phyloP scores from a whole-genome alignment of 2,329 filamentous ascomycete species.

The Ophiocordyceps sinensis region DNA sequence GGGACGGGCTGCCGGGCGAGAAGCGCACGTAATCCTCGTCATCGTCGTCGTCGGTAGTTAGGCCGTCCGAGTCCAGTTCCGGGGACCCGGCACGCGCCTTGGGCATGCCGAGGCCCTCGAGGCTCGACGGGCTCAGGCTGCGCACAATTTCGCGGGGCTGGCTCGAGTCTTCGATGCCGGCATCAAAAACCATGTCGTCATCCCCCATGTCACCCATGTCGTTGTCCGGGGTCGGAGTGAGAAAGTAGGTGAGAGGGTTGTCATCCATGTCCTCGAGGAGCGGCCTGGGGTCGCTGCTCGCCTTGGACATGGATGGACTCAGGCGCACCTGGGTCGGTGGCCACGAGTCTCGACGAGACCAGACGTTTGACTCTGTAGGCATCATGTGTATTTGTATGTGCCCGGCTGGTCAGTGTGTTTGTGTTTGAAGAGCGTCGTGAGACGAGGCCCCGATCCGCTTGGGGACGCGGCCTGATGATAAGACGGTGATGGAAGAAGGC shows the following conservation, averaged over 20 bases:
- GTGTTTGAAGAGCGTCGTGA: not conserved
- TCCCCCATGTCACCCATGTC: constrained; percentile 23
- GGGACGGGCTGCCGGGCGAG: constrained; percentile 20
- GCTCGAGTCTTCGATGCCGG: constrained; percentile 38
- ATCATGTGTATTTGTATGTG: constrained; percentile 11
- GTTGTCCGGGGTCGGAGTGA: constrained; percentile 31
- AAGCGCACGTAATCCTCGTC: constrained; percentile 37
- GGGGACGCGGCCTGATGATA: too few relatives aligned
- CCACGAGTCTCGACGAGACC: constrained; percentile 32
- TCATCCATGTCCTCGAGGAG: constrained; percentile 35
- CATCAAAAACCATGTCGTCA: constrained; percentile 38
- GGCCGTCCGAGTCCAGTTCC: constrained; percentile 24
- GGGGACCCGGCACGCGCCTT: constrained; percentile 19
- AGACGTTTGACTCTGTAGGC: constrained; percentile 17
- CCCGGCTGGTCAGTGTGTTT: not conserved
- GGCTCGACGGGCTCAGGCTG: constrained; percentile 41
- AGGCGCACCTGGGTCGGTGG: constrained; percentile 35
- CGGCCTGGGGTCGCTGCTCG: constrained; percentile 18
- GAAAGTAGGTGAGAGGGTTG: constrained; percentile 41
- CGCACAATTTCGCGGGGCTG: constrained; percentile 31
- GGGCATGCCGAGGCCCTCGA: constrained; percentile 34
- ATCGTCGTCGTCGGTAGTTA: constrained; percentile 29
- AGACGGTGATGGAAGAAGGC: too few relatives aligned
- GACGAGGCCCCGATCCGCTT: not conserved
- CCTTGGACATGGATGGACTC: constrained; percentile 21